These are phyloP conservation scores for Termitomyces sp. DNA, from an alignment of 768 basidiomycete species.

Conservation along the genomic window DNA sequence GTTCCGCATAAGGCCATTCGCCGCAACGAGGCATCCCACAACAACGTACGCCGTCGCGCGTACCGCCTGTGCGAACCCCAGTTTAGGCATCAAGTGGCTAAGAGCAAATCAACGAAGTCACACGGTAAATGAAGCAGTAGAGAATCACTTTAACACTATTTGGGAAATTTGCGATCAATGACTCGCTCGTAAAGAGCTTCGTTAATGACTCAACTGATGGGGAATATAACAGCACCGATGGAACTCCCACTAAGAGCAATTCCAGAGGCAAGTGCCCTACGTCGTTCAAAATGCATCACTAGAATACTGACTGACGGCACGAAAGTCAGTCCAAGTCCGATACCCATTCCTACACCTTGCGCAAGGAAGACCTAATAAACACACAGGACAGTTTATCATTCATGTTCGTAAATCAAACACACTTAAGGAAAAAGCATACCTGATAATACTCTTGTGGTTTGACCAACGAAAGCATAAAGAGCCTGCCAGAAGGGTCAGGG, in stretches of 20 bases:
- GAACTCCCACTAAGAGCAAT: conserved; percentile 35
- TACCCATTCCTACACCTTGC: conserved; percentile 26
- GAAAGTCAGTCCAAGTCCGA: conserved; percentile 37
- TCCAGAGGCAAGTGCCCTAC: conserved; percentile 40
- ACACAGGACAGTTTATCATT: background rate
- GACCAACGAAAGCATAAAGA: conserved; percentile 38
- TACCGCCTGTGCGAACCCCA: conserved; percentile 26
- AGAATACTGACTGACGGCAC: conserved; percentile 38
- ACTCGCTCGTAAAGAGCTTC: background rate
- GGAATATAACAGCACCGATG: conserved; percentile 30
- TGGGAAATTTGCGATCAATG: background rate
- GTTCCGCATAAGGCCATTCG: conserved; percentile 24
- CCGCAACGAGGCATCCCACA: conserved; percentile 20
- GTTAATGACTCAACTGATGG: conserved; percentile 20
- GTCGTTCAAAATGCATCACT: conserved; percentile 39
- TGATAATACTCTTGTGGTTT: conserved; percentile 34
- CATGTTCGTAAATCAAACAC: background rate
- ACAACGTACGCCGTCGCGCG: conserved; percentile 26
- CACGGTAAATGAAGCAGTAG: background rate
- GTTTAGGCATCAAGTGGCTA: conserved; percentile 16
- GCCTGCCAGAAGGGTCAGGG: conserved; percentile 6
- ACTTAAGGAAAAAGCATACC: background rate
- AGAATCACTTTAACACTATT: conserved; percentile 21
- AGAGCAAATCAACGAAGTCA: background rate
- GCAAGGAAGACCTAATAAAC: conserved; percentile 18